Base-by-base conservation (phyloP, 1,139 yeast species). In the Blastobotrys capitulatus region DNA sequence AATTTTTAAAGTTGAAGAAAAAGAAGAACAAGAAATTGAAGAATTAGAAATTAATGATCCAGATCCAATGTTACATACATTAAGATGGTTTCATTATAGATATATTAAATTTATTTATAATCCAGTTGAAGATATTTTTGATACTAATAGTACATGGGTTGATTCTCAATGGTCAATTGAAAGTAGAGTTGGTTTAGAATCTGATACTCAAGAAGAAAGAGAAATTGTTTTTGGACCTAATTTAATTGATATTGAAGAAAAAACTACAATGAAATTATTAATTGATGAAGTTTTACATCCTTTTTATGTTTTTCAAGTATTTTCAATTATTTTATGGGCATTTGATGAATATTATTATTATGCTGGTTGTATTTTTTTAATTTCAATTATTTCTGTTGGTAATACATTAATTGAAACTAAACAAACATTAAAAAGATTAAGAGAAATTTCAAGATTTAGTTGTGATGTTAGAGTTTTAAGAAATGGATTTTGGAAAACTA, bases 251-350 rank as follows among this genome's bases (percentile, higher is more conserved):
- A 79, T 92, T 57, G 80, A 81, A 50, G 94, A 86, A 54, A 92
- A 89, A 55, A 65, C 90, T 0, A 72, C 80, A 1, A 36, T 71
- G 0, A 80, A 81, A 61, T 74, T 94, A 45, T 72, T 94, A 44
- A 72, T 85, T 29, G 95, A 89, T 60, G 98, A 94, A 66, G 88
- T 88, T 0, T 70, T 92, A 47, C 98, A 92, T 65, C 98, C 98
- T 1, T 92, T 92, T 63, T 92, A 94, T 64, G 77, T 94, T 38
- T 92, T 92, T 65, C 98, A 94, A 67, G 83, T 92, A 1, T 90
- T 92, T 63, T 89, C 97, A 2, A 85, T 92, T 51, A 71, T 89
- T 35, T 72, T 92, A 42, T 92, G 99, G 99, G 76, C 89, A 15
- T 80, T 88, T 34, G 99, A 92, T 64, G 83, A 86, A 59, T 92